Conservation (phyloP, 768 basidiomycete genomes). For the Leccinellum luteum region DNA sequence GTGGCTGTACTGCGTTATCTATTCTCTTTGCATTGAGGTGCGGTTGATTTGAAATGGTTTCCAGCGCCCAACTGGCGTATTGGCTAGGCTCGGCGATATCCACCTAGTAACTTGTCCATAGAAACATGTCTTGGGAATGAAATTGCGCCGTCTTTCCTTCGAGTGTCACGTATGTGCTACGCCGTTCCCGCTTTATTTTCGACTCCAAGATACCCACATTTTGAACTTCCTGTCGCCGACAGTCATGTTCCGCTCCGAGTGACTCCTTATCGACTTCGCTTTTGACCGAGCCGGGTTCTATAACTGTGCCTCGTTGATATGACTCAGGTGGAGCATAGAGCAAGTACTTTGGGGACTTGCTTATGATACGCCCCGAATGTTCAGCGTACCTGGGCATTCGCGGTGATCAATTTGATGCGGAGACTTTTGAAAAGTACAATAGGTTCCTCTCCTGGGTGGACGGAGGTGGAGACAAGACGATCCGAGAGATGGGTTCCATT, state of each 20-base stretch:
- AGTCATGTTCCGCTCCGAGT: too few species aligned
- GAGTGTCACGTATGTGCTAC: not conserved
- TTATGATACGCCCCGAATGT: too few species aligned
- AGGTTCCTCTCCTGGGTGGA: not conserved
- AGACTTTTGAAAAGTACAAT: not conserved
- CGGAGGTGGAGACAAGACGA: too few species aligned
- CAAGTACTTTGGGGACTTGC: too few species aligned
- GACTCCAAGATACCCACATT: not conserved
- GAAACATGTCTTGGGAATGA: not conserved
- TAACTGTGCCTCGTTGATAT: not conserved
- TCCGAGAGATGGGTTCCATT: not conserved
- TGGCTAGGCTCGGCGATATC: not conserved
- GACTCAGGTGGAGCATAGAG: too few species aligned
- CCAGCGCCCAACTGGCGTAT: too few species aligned
- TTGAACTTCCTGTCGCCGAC: too few species aligned
- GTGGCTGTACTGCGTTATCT: not conserved
- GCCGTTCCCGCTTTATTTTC: not conserved
- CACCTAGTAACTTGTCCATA: not conserved
- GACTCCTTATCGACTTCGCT: not conserved
- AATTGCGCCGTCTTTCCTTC: not conserved
- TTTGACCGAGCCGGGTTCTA: not conserved
- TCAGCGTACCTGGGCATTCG: not conserved
- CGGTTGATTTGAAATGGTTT: not conserved
- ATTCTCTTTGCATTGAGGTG: not conserved
- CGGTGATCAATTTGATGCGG: not conserved